Percentiles rank a stretch among this genome's conserved stretches.
These are phyloP conservation scores for Fraxinus americana DNA, from an alignment of 257 asterid species.

Conservation along the genomic window DNA sequence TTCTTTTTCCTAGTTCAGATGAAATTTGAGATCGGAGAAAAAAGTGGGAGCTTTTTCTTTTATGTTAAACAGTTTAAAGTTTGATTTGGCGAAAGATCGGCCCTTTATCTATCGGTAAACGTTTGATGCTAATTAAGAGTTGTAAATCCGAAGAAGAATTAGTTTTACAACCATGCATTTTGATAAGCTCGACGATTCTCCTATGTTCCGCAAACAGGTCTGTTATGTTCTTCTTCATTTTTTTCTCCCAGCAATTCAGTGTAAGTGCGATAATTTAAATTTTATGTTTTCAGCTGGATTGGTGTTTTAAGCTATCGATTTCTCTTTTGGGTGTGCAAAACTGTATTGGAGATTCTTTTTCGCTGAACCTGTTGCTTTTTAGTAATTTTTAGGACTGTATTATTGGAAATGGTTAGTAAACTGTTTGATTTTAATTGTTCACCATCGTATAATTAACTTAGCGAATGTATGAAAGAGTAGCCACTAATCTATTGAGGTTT, in stretches of 20 bases:
- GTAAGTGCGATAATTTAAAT: slow-evolving; percentile 1
- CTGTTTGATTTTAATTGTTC: slow-evolving; percentile 18
- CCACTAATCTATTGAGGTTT: not conserved
- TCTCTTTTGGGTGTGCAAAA: slow-evolving; percentile 2
- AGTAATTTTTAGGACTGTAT: not conserved
- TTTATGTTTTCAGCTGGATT: slow-evolving; percentile 2
- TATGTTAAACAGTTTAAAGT: slow-evolving; percentile 7
- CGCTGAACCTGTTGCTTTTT: slow-evolving; percentile 6
- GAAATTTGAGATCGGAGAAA: slow-evolving; percentile 44
- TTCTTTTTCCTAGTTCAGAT: slow-evolving; percentile 24
- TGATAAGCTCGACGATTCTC: slow-evolving; percentile 99
- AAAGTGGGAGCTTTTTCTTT: slow-evolving; percentile 39
- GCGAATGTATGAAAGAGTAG: not conserved
- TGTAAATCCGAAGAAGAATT: slow-evolving; percentile 25
- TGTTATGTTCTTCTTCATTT: slow-evolving; percentile 7
- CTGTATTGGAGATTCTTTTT: not conserved
- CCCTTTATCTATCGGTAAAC: slow-evolving; percentile 28
- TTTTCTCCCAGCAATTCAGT: not conserved
- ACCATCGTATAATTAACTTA: slow-evolving; percentile 1
- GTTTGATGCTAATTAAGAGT: slow-evolving; percentile 35
- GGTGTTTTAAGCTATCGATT: slow-evolving; percentile 14
- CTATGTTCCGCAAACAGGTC: slow-evolving; percentile 99
- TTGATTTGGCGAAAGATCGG: slow-evolving; percentile 49
- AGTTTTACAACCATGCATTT: slow-evolving; percentile 71
- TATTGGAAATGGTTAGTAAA: not conserved